Evolutionary conservation across 345 rosid genomes (phyloP), one percentile per base, ranked within the genome.

Genomic region (Kernera saxatilis): DNA sequence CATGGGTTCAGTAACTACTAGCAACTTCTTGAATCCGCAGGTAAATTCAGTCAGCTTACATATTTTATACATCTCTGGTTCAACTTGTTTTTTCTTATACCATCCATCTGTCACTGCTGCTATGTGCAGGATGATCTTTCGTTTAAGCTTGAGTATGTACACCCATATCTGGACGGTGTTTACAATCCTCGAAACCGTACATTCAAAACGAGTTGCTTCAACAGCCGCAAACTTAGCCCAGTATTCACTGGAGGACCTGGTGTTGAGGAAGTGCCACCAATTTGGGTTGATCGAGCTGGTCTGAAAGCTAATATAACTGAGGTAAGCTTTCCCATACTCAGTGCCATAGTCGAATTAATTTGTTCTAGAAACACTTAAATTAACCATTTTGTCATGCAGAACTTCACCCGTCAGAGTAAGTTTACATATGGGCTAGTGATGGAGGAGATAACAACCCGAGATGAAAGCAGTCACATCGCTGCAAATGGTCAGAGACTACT

Each of bases 231-330:
- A 75, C 72, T 95, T 15, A 95, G 99, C 79, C 99, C 98, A 46
- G 99, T 95, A 58, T 95, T 92, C 78, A 95, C 98, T 45, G 98
- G 98, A 64, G 99, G 99, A 43, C 97, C 98, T 2, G 96, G 97
- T 71, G 87, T 87, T 54, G 99, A 90, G 73, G 99, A 95, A 85
- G 99, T 95, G 41, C 98, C 97, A 48, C 96, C 99, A 5, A 91
- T 95, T 64, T 95, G 98, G 99, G 99, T 95, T 53, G 98, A 95
- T 82, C 88, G 99, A 71, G 89, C 96, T 79, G 99, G 99, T 53
- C 15, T 88, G 8, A 95, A 95, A 74, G 93, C 96, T 72, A 95
- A 89, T 73, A 88, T 92, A 64, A 92, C 97, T 22, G 98, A 95
- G 98, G 99, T 95, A 74, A 76, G 75, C 61, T 53, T 44, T 7